Evolutionary conservation across 2,329 filamentous ascomycete genomes (phyloP).

Genomic region (Ilyonectria sp.): DNA sequence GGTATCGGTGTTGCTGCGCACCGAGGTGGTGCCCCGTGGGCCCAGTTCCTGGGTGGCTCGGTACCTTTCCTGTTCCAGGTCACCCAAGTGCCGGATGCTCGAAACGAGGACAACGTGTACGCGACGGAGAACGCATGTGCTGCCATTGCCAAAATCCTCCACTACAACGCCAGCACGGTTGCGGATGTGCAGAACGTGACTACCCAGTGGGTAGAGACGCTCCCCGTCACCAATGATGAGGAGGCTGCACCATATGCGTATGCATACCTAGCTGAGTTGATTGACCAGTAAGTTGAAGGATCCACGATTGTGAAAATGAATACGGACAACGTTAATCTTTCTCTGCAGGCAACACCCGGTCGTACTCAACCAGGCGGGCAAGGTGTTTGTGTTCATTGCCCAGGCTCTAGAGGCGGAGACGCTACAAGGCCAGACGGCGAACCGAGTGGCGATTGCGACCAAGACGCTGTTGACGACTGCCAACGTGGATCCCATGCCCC

Average conservation of each 20-base stretch:
- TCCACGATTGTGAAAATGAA: no score
- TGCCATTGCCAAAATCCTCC: constrained; percentile 95
- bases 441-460: constrained; percentile 81
- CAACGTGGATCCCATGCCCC: constrained; percentile 80
- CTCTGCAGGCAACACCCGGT: constrained; percentile 83
- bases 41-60: constrained; percentile 86
- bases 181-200: constrained; percentile 82
- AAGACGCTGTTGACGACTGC: constrained; percentile 84
- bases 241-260: constrained; percentile 98
- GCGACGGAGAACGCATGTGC: constrained; percentile 98
- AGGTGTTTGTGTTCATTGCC: constrained; percentile 87
- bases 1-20: constrained; percentile 96
- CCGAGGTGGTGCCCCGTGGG: constrained; percentile 89
- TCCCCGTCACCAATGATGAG: constrained; percentile 95
- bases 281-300: constrained; percentile 84
- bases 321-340: constrained; percentile 23
- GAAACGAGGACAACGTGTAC: constrained; percentile 94
- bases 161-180: constrained; percentile 87
- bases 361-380: constrained; percentile 82
- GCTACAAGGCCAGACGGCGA: constrained; percentile 86
- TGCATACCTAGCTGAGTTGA: constrained; percentile 89
- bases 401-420: constrained; percentile 94
- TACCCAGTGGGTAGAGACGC: constrained; percentile 88
- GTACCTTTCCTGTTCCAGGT: constrained; percentile 89
- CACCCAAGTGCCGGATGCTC: constrained; percentile 83